Percentiles rank a stretch among this genome's conserved stretches.
These are phyloP conservation scores for Xylaria longipes DNA, from an alignment of 495 filamentous ascomycete genomes.

Conservation along the genomic window DNA sequence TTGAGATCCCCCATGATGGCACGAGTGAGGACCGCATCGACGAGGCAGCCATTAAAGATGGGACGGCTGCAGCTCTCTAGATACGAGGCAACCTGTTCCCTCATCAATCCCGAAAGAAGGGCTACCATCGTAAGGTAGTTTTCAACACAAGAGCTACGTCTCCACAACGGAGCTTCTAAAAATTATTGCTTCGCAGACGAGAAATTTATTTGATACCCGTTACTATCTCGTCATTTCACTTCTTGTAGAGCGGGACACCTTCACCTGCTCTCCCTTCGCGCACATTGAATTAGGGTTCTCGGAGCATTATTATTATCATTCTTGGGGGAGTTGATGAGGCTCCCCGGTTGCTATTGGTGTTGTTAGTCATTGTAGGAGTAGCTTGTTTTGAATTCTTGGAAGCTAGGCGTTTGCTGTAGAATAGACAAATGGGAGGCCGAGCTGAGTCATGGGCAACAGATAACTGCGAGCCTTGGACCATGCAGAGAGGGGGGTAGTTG, in stretches of 20 bases:
- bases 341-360: neutral
- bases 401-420: conserved; percentile 16
- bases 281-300: conserved; percentile 2
- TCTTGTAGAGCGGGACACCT: neutral
- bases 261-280: neutral
- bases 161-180: conserved; percentile 3
- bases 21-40: neutral
- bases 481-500: neutral
- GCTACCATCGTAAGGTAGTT: conserved; percentile 12
- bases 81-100: neutral
- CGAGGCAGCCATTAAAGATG: conserved; percentile 7
- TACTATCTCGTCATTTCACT: conserved; percentile 18
- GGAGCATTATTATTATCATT: neutral
- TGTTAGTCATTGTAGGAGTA: conserved; percentile 17
- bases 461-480: neutral
- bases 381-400: conserved; percentile 3
- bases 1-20: neutral
- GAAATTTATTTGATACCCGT: conserved; percentile 26
- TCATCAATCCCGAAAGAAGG: conserved; percentile 11
- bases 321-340: neutral
- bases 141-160: neutral
- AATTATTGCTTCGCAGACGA: conserved; percentile 1
- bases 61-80: conserved; percentile 20
- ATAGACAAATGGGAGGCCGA: conserved; percentile 4
- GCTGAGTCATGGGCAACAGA: conserved; percentile 11